phyloP scores from a whole-genome alignment of 345 rosid genomes.

The Bruguiera parviflora region DNA sequence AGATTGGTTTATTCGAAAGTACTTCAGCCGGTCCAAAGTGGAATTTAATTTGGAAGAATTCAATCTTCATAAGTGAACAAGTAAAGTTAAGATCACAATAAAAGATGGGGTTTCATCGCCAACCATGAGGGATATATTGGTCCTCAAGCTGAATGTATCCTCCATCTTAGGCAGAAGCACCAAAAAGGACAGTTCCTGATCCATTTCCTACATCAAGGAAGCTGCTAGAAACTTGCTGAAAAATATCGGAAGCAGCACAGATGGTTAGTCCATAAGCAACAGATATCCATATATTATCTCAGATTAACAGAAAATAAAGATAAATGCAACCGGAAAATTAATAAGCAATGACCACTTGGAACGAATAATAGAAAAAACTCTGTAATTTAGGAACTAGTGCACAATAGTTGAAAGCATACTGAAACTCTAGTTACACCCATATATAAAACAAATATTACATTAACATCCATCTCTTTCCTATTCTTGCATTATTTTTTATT shows the following conservation, averaged over 20 bases:
- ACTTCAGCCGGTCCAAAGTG: too few species aligned
- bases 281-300: not conserved
- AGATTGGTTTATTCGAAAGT: too few species aligned
- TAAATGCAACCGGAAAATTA: not conserved
- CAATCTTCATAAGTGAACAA: not conserved
- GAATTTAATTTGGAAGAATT: not conserved
- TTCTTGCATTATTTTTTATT: too few species aligned
- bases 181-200: conserved; percentile 48
- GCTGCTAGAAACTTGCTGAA: conserved; percentile 64
- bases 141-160: not conserved
- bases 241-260: conserved; percentile 7
- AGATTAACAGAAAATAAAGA: not conserved
- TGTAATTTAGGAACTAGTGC: not conserved
- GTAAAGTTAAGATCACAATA: not conserved
- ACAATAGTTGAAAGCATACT: too few species aligned
- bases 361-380: not conserved
- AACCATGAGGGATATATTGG: not conserved
- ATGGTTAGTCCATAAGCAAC: conserved; percentile 7
- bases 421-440: too few species aligned
- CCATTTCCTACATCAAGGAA: conserved; percentile 60
- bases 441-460: too few species aligned
- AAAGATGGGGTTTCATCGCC: conserved; percentile 4
- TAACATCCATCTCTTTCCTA: too few species aligned
- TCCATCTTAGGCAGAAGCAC: conserved; percentile 34
- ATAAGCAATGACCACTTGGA: too few species aligned